Evolutionary conservation across 1,284 basidiomycete genomes (phyloP), one percentile per base, ranked within the genome.

Genomic region (Ceraceosorus bombacis): DNA sequence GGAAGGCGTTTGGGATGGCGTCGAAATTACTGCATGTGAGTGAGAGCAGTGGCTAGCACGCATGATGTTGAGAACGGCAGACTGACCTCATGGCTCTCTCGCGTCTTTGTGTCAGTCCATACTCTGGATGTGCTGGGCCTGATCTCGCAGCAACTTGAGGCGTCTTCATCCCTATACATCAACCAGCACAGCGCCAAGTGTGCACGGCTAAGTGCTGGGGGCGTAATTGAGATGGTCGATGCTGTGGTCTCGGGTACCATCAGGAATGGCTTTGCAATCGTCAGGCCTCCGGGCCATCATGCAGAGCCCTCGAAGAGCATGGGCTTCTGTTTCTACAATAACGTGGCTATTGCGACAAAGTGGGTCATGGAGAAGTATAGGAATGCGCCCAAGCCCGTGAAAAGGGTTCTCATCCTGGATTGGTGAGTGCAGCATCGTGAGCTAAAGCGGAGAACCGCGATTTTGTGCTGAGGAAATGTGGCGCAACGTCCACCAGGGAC

Each of bases 291-390:
- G 0, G 95, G 95, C 0, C 95, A 99, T 77, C 95, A 99, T 72
- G 94, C 95, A 15, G 95, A 99, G 78, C 95, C 95, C 1, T 88
- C 94, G 66, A 88, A 92, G 76, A 89, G 91, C 72, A 96, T 96
- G 89, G 95, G 95, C 0, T 99, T 99, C 79, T 98, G 95, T 79
- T 93, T 99, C 81, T 96, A 91, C 81, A 99, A 99, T 79, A 99
- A 99, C 71, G 93, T 95, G 17, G 88, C 94, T 1, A 88, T 99
- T 5, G 93, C 93, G 1, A 84, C 89, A 0, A 72, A 70, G 17
- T 74, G 64, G 61, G 61, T 80, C 0, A 68, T 72, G 40, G 64
- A 74, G 10, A 51, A 85, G 83, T 77, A 92, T 88, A 41, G 84
- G 86, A 39, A 86, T 62, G 73, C 57, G 88, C 86, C 53, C 49